Evolutionary conservation across 768 basidiomycete species (phyloP).

Genomic region (Russula foetens): DNA sequence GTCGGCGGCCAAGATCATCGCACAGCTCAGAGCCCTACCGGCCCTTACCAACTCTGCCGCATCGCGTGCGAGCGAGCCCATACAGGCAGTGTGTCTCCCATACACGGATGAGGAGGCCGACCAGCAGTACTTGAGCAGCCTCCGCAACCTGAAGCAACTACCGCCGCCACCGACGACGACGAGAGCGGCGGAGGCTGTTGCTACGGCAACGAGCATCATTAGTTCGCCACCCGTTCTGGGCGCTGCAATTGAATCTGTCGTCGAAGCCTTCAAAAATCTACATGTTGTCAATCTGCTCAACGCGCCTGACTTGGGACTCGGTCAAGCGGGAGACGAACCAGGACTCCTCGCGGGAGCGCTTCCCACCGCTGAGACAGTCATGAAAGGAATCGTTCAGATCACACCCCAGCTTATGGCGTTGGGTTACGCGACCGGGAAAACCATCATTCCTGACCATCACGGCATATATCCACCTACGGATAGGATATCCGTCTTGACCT

Average conservation of each 20-base stretch:
- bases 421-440: slow-evolving; percentile 65
- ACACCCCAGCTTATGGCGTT: slow-evolving; percentile 73
- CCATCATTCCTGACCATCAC: slow-evolving; percentile 57
- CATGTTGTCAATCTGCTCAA: slow-evolving; percentile 52
- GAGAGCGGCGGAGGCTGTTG: neutral
- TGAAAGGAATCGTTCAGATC: slow-evolving; percentile 59
- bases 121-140: slow-evolving; percentile 46
- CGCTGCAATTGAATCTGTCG: slow-evolving; percentile 43
- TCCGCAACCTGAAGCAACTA: slow-evolving; percentile 24
- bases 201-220: neutral
- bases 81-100: slow-evolving; percentile 71
- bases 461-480: slow-evolving; percentile 67
- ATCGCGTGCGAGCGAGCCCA: slow-evolving; percentile 36
- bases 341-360: slow-evolving; percentile 69
- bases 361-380: slow-evolving; percentile 65
- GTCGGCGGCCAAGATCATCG: slow-evolving; percentile 61
- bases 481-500: slow-evolving; percentile 70
- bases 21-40: slow-evolving; percentile 60
- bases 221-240: slow-evolving; percentile 33
- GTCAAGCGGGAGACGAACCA: slow-evolving; percentile 57
- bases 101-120: slow-evolving; percentile 56
- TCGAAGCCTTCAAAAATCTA: slow-evolving; percentile 47
- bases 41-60: slow-evolving; percentile 28
- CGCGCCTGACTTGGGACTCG: slow-evolving; percentile 60
- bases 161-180: neutral